These are phyloP conservation scores for Rubia balearica DNA, from an alignment of 305 asterid species.

Conservation along the genomic window DNA sequence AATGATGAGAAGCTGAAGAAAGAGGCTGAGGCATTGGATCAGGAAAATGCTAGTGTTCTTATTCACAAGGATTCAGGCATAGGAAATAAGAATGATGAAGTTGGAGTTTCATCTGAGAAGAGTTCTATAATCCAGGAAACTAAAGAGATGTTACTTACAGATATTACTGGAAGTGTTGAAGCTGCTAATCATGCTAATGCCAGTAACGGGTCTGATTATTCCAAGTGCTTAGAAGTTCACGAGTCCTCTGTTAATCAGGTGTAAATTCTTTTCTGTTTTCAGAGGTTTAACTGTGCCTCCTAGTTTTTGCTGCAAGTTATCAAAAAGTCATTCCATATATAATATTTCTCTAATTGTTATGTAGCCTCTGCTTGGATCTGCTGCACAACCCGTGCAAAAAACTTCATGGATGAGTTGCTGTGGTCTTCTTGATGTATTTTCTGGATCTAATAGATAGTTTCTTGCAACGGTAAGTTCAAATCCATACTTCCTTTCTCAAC, in stretches of 20 bases:
- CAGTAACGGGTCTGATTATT: slow-evolving; percentile 10
- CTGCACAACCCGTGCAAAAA: slow-evolving; percentile 34
- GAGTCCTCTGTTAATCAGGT: slow-evolving; percentile 33
- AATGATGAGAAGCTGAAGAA: slow-evolving; percentile 29
- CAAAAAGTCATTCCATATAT: not conserved
- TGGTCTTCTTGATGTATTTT: slow-evolving; percentile 65
- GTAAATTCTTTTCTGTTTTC: slow-evolving; percentile 20
- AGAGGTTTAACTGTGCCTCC: not conserved
- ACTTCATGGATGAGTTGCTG: slow-evolving; percentile 82
- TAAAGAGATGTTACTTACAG: slow-evolving; percentile 32
- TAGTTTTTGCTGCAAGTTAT: not conserved
- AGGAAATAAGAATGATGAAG: slow-evolving; percentile 23
- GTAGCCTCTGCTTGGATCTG: slow-evolving; percentile 48
- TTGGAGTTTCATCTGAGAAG: slow-evolving; percentile 22
- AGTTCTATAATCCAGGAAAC: slow-evolving; percentile 21
- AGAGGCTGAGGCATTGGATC: slow-evolving; percentile 17
- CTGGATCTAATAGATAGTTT: slow-evolving; percentile 50
- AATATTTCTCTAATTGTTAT: slow-evolving; percentile 9
- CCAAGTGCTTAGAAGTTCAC: slow-evolving; percentile 33
- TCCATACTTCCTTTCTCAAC: not conserved
- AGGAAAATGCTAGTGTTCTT: slow-evolving; percentile 19
- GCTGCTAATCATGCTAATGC: slow-evolving; percentile 20
- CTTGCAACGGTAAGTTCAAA: slow-evolving; percentile 17
- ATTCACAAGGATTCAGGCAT: slow-evolving; percentile 19
- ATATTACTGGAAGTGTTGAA: slow-evolving; percentile 25